Percentiles rank a stretch among this genome's conserved stretches.
phyloP scores from a whole-genome alignment of 1,284 basidiomycete species.

The Athelia psychrophila region DNA sequence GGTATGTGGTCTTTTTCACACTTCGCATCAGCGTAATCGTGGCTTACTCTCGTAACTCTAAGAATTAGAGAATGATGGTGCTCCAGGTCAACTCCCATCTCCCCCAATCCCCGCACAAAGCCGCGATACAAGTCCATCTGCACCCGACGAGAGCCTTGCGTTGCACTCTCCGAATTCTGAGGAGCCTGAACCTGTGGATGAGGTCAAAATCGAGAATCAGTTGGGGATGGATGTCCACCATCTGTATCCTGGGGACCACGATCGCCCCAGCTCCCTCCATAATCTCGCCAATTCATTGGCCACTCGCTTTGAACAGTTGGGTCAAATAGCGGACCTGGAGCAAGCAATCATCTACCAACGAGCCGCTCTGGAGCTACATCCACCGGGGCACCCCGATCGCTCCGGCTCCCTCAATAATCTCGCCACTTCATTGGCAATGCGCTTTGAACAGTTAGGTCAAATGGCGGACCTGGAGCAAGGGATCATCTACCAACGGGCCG shows the following conservation, averaged over 20 bases:
- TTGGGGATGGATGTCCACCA: too few species aligned
- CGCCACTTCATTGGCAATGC: conserved; percentile 7
- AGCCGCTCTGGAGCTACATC: conserved; percentile 9
- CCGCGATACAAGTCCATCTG: too few species aligned
- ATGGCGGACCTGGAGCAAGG: conserved; percentile 12
- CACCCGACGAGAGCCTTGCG: too few species aligned
- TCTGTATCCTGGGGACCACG: neutral
- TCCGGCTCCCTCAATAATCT: conserved; percentile 10
- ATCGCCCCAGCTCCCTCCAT: neutral
- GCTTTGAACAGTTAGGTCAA: conserved; percentile 8
- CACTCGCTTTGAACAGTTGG: conserved; percentile 10
- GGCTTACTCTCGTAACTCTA: too few species aligned
- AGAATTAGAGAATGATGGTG: too few species aligned
- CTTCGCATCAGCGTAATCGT: too few species aligned
- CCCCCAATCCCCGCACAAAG: too few species aligned
- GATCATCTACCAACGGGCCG: conserved; percentile 3
- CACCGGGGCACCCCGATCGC: conserved; percentile 9
- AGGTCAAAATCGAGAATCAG: too few species aligned
- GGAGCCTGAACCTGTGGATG: too few species aligned
- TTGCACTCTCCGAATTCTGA: too few species aligned
- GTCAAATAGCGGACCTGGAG: conserved; percentile 11
- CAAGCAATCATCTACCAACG: conserved; percentile 10
- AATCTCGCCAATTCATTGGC: conserved; percentile 11
- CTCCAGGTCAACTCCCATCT: too few species aligned
- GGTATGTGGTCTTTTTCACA: too few species aligned